These are phyloP conservation scores for Parmales sp. DNA, from an alignment of 108 stramenopile genomes.

Conservation along the genomic window DNA sequence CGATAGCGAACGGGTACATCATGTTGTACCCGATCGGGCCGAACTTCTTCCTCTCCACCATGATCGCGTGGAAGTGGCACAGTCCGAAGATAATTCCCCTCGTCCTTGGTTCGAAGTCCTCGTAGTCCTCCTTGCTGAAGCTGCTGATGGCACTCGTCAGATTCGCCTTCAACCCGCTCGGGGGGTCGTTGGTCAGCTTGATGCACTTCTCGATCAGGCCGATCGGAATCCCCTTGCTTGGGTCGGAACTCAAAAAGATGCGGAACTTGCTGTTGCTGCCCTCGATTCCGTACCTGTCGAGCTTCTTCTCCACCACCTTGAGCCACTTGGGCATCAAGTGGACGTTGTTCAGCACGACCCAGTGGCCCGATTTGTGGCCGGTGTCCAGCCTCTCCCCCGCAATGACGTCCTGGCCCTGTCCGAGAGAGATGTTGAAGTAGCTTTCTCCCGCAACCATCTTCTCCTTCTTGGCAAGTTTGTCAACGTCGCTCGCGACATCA, in stretches of 20 bases:
- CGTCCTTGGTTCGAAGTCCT: slow-evolving; percentile 16
- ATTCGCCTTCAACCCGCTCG: slow-evolving; percentile 44
- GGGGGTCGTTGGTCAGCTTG: slow-evolving; percentile 52
- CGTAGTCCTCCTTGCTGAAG: slow-evolving; percentile 29
- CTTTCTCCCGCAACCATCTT: slow-evolving; percentile 18
- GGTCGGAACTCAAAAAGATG: slow-evolving; percentile 45
- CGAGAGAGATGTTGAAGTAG: slow-evolving; percentile 44
- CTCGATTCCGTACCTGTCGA: slow-evolving; percentile 24
- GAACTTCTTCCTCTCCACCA: slow-evolving; percentile 44
- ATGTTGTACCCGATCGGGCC: slow-evolving; percentile 42
- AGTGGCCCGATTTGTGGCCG: slow-evolving; percentile 31
- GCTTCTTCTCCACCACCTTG: slow-evolving; percentile 26
- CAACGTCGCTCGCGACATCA: slow-evolving; percentile 28
- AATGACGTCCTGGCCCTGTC: slow-evolving; percentile 48
- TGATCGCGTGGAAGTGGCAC: slow-evolving; percentile 46
- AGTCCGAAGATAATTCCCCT: slow-evolving; percentile 40
- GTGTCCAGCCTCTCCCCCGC: slow-evolving; percentile 26
- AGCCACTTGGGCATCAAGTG: slow-evolving; percentile 58
- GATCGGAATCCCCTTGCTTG: slow-evolving; percentile 49
- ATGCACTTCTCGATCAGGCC: slow-evolving; percentile 41
- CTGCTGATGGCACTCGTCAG: slow-evolving; percentile 38
- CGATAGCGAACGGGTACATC: slow-evolving; percentile 38
- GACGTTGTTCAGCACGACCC: slow-evolving; percentile 51
- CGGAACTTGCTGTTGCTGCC: slow-evolving; percentile 36
- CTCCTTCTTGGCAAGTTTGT: slow-evolving; percentile 19